A percentile compares a stretch with the other conserved stretches of the same genome.
These are phyloP conservation scores for Suhomyces sp. DNA, from an alignment of 805 yeast genomes.

Conservation along the genomic window DNA sequence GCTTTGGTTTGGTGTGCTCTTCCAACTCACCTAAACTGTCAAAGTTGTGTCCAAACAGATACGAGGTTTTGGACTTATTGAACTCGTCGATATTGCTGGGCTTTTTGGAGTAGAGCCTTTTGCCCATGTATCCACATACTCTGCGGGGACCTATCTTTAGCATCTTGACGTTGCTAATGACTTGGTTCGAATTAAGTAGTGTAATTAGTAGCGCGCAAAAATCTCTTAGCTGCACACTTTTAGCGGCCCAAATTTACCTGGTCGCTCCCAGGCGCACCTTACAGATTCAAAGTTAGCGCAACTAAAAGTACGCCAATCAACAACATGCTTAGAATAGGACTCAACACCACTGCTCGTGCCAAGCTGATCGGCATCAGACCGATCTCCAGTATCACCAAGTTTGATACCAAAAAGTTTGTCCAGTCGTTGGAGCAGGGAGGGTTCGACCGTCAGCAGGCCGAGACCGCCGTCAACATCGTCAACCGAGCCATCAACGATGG, in stretches of 20 bases:
- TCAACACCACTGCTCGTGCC: neutral
- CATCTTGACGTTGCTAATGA: neutral
- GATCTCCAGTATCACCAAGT: slow-evolving; percentile 40
- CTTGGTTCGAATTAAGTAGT: neutral
- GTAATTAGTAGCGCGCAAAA: neutral
- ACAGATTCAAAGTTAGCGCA: neutral
- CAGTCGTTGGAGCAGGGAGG: slow-evolving; percentile 66
- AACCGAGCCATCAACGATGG: slow-evolving; percentile 78
- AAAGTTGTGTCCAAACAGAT: slow-evolving; percentile 25
- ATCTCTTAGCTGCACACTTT: neutral
- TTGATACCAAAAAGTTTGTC: slow-evolving; percentile 76
- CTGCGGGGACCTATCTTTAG: neutral
- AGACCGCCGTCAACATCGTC: slow-evolving; percentile 71
- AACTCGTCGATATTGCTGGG: slow-evolving; percentile 30
- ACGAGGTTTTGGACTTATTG: slow-evolving; percentile 33
- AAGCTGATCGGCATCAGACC: neutral
- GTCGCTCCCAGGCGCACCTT: neutral
- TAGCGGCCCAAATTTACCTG: neutral
- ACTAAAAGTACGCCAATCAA: neutral
- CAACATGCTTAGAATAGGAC: neutral
- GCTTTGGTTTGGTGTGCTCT: slow-evolving; percentile 10
- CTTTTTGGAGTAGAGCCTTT: slow-evolving; percentile 1
- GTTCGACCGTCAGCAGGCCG: slow-evolving; percentile 73
- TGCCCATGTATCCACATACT: neutral
- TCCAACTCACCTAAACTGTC: slow-evolving; percentile 18